These are phyloP conservation scores for Populus nigra DNA, from an alignment of 345 rosid genomes.

Conservation along the genomic window DNA sequence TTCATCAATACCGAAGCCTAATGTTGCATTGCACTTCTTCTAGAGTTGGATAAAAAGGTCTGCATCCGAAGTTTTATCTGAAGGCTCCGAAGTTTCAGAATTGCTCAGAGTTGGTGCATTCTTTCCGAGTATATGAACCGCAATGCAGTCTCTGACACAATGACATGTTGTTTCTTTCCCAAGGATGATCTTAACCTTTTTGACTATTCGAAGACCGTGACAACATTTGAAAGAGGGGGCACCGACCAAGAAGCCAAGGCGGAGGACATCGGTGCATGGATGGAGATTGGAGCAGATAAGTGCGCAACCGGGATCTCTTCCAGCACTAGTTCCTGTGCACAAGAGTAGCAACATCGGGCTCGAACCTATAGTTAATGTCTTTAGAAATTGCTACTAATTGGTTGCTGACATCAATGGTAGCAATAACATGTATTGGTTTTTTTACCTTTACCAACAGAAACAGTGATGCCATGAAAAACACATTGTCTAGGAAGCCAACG, in stretches of 20 bases:
- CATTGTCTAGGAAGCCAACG: no score
- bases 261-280: background rate
- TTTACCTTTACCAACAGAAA: no score
- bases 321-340: background rate
- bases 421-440: no score
- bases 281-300: background rate
- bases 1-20: background rate
- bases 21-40: background rate
- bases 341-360: no score
- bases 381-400: no score
- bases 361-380: no score
- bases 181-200: background rate
- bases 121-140: background rate
- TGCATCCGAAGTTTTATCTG: background rate
- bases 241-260: background rate
- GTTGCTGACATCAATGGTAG: rapidly evolving
- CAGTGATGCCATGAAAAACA: no score
- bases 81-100: background rate
- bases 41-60: background rate
- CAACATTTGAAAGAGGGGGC: background rate
- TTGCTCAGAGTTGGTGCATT: background rate
- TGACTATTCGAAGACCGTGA: background rate
- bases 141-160: background rate
- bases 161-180: background rate
- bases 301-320: background rate